phyloP scores from a whole-genome alignment of 75 land plant species.

The Isoetes taiwanensis region DNA sequence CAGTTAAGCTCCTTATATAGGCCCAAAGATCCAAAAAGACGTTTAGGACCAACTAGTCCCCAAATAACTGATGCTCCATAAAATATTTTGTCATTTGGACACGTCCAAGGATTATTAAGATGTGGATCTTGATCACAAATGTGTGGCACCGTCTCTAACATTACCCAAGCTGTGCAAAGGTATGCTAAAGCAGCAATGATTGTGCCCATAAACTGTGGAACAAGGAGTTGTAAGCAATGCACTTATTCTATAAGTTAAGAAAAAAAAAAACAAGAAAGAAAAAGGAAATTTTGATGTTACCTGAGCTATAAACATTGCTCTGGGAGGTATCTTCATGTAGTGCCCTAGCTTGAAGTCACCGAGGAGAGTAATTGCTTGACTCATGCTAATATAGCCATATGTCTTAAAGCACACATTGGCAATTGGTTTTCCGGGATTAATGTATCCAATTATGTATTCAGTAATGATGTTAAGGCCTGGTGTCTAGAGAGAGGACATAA shows the following conservation, averaged over 20 bases:
- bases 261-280: too few relatives aligned
- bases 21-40: constrained; percentile 42
- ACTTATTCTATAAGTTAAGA: too few relatives aligned
- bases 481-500: constrained; percentile 14
- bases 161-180: constrained; percentile 51
- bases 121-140: constrained; percentile 25
- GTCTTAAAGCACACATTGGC: constrained; percentile 59
- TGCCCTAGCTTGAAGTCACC: constrained; percentile 18
- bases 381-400: constrained; percentile 44
- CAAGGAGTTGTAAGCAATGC: too few relatives aligned
- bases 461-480: constrained; percentile 48
- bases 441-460: constrained; percentile 46
- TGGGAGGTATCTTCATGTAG: constrained; percentile 19
- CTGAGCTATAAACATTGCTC: constrained; percentile 11
- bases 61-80: constrained; percentile 36
- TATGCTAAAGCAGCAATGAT: constrained; percentile 20
- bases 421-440: constrained; percentile 39
- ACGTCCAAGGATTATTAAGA: constrained; percentile 38
- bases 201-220: constrained; percentile 49
- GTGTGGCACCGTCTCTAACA: constrained; percentile 18
- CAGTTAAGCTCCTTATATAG: constrained; percentile 30
- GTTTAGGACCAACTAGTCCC: constrained; percentile 40
- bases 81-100: constrained; percentile 30
- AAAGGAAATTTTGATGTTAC: too few relatives aligned
- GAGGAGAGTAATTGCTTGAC: constrained; percentile 10